Evolutionary conservation across 2,329 filamentous ascomycete genomes (phyloP).

Genomic region (Penicillium sp.): DNA sequence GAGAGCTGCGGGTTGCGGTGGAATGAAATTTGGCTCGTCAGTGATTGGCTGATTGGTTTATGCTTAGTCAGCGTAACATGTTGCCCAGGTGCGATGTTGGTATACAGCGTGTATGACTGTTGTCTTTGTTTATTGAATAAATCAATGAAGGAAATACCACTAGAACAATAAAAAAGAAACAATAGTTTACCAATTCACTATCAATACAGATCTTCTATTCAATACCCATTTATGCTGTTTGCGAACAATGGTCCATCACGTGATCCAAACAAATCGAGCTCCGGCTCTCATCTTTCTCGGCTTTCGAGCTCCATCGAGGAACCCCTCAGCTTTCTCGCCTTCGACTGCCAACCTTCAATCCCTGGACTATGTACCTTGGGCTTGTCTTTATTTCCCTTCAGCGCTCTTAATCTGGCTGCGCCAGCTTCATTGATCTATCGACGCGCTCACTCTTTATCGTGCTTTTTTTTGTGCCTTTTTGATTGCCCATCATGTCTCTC

Average conservation of each 20-base stretch:
- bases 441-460: constrained; percentile 5
- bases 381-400: neutral
- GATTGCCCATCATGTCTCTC: constrained; percentile 36
- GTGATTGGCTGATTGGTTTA: constrained; percentile 33
- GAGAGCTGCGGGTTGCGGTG: constrained; percentile 29
- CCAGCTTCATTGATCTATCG: neutral
- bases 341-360: constrained; percentile 3
- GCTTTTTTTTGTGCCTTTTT: constrained; percentile 17
- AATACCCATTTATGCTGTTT: neutral
- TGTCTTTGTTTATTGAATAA: too few species aligned
- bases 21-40: constrained; percentile 30
- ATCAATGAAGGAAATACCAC: neutral
- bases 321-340: constrained; percentile 16
- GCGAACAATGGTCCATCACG: constrained; percentile 8
- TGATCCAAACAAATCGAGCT: constrained; percentile 27
- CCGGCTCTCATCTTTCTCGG: constrained; percentile 18
- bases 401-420: neutral
- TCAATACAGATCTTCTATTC: neutral
- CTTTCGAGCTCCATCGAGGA: constrained; percentile 17
- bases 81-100: constrained; percentile 1
- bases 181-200: neutral
- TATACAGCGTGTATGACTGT: neutral
- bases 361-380: constrained; percentile 11
- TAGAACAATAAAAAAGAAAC: neutral
- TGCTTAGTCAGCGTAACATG: constrained; percentile 22